Evolutionary conservation across 768 basidiomycete genomes (phyloP).

Genomic region (Suillus plorans): DNA sequence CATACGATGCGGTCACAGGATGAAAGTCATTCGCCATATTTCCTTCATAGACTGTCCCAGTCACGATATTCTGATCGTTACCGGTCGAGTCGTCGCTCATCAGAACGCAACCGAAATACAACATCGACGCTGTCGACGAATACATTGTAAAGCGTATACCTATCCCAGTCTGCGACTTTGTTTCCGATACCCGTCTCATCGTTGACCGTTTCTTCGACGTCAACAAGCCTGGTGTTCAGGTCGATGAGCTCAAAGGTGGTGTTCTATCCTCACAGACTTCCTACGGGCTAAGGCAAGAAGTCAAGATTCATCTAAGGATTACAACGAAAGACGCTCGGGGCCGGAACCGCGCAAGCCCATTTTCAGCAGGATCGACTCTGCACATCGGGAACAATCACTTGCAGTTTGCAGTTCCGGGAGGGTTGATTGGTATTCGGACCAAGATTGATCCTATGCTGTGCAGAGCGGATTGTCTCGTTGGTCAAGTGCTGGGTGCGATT

Average conservation of each 20-base stretch:
- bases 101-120: no score
- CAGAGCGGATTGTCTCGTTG: background rate
- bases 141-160: no score
- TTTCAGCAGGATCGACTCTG: slow-evolving; percentile 32
- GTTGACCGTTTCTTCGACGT: slow-evolving; percentile 99
- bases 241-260: slow-evolving; percentile 94
- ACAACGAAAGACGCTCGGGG: slow-evolving; percentile 93
- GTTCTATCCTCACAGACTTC: slow-evolving; percentile 91
- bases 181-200: slow-evolving; percentile 88
- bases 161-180: slow-evolving; percentile 71
- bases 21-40: slow-evolving; percentile 93
- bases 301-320: slow-evolving; percentile 97
- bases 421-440: no score
- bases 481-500: background rate
- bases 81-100: no score
- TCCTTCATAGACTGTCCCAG: slow-evolving; percentile 98
- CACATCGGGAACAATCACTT: no score
- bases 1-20: slow-evolving; percentile 87
- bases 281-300: slow-evolving; percentile 85
- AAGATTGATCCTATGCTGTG: background rate
- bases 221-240: slow-evolving; percentile 91
- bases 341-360: slow-evolving; percentile 54
- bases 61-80: slow-evolving; percentile 91
- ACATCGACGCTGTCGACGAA: no score
- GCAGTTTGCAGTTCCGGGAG: no score